Conservation (phyloP, 2,329 filamentous ascomycete species). For the Neophaeococcomyces mojaviensis region DNA sequence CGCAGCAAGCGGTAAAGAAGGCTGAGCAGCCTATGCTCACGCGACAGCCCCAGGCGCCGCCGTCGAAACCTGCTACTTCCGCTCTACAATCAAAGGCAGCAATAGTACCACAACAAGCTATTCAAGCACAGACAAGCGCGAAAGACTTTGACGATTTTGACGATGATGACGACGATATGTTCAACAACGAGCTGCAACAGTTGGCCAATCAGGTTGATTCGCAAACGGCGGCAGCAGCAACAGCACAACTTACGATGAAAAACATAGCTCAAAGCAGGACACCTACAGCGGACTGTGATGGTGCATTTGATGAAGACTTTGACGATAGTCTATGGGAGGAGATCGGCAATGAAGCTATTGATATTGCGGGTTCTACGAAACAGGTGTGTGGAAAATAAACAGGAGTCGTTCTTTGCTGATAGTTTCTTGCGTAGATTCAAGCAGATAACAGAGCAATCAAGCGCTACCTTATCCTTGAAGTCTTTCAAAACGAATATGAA, state of each 20-base stretch:
- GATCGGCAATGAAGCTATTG: slow-evolving; percentile 54
- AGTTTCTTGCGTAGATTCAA: slow-evolving; percentile 53
- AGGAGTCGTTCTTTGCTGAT: slow-evolving; percentile 51
- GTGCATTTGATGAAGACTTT: slow-evolving; percentile 64
- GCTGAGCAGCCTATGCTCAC: background rate
- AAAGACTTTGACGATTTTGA: slow-evolving; percentile 10
- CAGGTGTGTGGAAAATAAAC: slow-evolving; percentile 12
- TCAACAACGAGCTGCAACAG: slow-evolving; percentile 25
- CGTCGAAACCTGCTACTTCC: background rate
- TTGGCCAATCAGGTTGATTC: slow-evolving; percentile 21
- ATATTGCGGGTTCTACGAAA: background rate
- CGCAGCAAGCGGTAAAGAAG: background rate
- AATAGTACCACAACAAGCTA: background rate
- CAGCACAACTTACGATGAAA: background rate
- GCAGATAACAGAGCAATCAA: slow-evolving; percentile 64
- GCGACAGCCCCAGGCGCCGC: background rate
- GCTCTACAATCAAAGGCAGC: background rate
- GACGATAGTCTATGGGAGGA: slow-evolving; percentile 67
- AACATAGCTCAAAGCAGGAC: background rate
- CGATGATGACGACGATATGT: slow-evolving; percentile 26
- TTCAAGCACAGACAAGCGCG: background rate
- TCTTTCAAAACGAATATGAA: slow-evolving; percentile 61
- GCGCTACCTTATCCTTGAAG: slow-evolving; percentile 72
- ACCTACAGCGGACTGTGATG: slow-evolving; percentile 30
- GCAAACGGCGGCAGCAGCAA: slow-evolving; percentile 5